A percentile compares a stretch with the other conserved stretches of the same genome.
These are phyloP conservation scores for Camillea tinctor DNA, from an alignment of 2,329 filamentous ascomycete species.

Conservation along the genomic window DNA sequence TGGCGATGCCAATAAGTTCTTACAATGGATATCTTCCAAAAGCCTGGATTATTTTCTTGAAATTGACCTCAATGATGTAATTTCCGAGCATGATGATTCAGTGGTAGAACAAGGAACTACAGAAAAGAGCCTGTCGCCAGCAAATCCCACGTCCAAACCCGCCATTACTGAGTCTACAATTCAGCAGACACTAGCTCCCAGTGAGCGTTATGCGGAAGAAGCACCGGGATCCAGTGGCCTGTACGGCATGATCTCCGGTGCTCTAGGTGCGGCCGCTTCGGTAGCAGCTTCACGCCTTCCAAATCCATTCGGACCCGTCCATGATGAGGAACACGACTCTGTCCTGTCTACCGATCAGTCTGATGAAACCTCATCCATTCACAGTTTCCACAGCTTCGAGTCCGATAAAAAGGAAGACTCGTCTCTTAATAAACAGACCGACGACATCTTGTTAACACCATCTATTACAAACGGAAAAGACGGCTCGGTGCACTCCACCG, in stretches of 20 bases:
- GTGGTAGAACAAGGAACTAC: conserved; percentile 31
- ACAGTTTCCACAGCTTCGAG: conserved; percentile 52
- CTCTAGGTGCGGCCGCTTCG: conserved; percentile 50
- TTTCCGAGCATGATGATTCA: conserved; percentile 23
- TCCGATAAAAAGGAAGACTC: conserved; percentile 44
- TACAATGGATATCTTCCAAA: conserved; percentile 65
- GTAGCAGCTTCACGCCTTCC: conserved; percentile 49
- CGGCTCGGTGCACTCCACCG: conserved; percentile 39
- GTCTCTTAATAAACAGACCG: conserved; percentile 12
- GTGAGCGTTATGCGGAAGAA: conserved; percentile 25
- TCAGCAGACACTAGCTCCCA: conserved; percentile 17
- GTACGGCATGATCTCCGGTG: conserved; percentile 55
- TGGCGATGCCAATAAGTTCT: conserved; percentile 74
- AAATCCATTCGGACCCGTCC: conserved; percentile 31
- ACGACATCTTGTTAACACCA: conserved; percentile 20
- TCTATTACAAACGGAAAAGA: conserved; percentile 21
- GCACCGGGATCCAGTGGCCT: conserved; percentile 44
- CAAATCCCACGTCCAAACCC: conserved; percentile 19
- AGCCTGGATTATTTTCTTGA: conserved; percentile 35
- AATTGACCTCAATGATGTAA: conserved; percentile 16
- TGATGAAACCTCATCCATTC: conserved; percentile 47
- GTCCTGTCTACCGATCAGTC: conserved; percentile 28
- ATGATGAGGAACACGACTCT: conserved; percentile 31
- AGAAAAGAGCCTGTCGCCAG: conserved; percentile 17
- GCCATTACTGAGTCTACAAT: conserved; percentile 6